phyloP scores from a whole-genome alignment of 139 green algal species.

The Chlamydomonas schloesseri region DNA sequence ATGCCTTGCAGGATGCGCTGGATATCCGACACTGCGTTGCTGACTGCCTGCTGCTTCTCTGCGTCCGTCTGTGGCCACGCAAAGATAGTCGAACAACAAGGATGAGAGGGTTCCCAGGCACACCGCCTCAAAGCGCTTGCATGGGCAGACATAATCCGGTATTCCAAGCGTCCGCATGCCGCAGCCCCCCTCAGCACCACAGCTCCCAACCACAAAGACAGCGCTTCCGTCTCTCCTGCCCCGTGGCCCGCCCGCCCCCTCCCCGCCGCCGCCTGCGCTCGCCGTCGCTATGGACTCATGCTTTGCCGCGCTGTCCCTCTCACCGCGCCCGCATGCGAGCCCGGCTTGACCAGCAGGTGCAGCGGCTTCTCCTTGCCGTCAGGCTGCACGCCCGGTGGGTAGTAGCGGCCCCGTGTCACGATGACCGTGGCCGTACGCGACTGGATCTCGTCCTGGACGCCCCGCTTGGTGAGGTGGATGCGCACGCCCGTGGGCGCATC shows the following conservation, averaged over 20 bases:
- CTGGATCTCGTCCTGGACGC: constrained; percentile 67
- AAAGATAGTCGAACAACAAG: too few species aligned
- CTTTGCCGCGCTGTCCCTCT: background rate
- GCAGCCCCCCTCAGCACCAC: too few species aligned
- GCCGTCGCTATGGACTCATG: too few species aligned
- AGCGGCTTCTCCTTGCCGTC: constrained; percentile 62
- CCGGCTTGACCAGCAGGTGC: constrained; percentile 60
- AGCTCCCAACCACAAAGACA: too few species aligned
- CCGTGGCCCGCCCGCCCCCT: too few species aligned
- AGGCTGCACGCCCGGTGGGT: constrained; percentile 38
- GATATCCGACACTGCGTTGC: constrained; percentile 56
- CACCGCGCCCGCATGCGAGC: constrained; percentile 19
- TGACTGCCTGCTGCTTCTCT: constrained; percentile 57
- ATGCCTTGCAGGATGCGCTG: constrained; percentile 50
- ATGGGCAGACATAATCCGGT: too few species aligned
- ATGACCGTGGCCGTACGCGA: constrained; percentile 59
- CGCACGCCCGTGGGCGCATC: constrained; percentile 55
- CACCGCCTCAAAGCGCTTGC: too few species aligned
- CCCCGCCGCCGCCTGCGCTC: too few species aligned
- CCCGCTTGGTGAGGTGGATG: constrained; percentile 63
- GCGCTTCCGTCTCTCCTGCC: too few species aligned
- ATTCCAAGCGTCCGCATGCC: too few species aligned
- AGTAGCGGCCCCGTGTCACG: constrained; percentile 62
- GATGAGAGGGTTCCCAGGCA: too few species aligned
- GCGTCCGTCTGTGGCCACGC: constrained; percentile 65